Evolutionary conservation across 345 rosid species (phyloP), one percentile per base, ranked within the genome.

Genomic region (Schrenkiella parvula): DNA sequence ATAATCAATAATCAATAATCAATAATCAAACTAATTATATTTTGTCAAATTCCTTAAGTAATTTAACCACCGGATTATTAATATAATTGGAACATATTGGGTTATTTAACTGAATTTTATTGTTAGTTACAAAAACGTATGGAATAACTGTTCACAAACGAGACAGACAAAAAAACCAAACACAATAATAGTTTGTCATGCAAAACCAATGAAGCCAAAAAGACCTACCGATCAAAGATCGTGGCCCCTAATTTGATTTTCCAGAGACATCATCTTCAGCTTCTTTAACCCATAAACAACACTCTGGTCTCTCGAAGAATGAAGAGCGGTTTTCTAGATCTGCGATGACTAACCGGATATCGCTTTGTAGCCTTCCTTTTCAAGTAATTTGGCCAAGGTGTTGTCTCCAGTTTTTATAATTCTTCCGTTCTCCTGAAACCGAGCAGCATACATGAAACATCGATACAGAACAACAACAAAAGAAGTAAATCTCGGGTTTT

Each of bases 401-500:
- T 80, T 78, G 74, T 91, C 98, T 53, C 99, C 99, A 0, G 93
- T 89, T 81, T 81, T 89, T n/a, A 87, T 82, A 69, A 91, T 95
- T 80, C 80, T 87, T 28, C 99, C 98, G 65, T 87, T 78, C 70
- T 89, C 96, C 99, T 95, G 73, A 62, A 79, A 64, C 68, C 70
- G 13, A 69, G 58, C 39, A 72, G 48, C 39, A 79, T 52, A 14
- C 8, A 72, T 71, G 32, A 76, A 9, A 3, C 55, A 53, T 4
- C 6, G 0, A 35, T 10, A 25, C 21, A 17, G n/a, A n/a, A n/a
- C n/a, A n/a, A n/a, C n/a, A 53, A 34, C 13, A 23, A 21, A 41
- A 42, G 1, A 43, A 15, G 37, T 31, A 19, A 44, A 44, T 22
- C 34, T 37, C 2, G 35, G 6, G 51, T 12, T 25, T 23, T 62